Conservation (phyloP, 352 stramenopile species). For the Globisporangium paroecandrum region DNA sequence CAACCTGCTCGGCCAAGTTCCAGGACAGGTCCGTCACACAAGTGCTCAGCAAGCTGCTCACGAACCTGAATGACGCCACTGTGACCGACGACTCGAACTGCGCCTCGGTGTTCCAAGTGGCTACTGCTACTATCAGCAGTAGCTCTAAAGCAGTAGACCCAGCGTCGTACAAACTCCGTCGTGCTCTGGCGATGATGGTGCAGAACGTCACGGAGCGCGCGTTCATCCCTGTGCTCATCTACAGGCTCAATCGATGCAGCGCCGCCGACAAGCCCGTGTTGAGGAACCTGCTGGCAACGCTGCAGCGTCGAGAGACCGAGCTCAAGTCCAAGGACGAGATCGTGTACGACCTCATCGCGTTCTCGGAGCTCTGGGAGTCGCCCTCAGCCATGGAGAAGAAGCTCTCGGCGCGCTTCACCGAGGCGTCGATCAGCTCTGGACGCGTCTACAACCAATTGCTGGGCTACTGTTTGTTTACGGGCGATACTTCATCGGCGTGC, state of each 20-base stretch:
- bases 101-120: slow-evolving; percentile 11
- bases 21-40: slow-evolving; percentile 27
- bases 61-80: slow-evolving; percentile 24
- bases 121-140: background rate
- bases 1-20: slow-evolving; percentile 38
- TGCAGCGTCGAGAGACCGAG: slow-evolving; percentile 17
- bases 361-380: slow-evolving; percentile 73
- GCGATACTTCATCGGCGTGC: slow-evolving; percentile 36
- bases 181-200: slow-evolving; percentile 40
- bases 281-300: slow-evolving; percentile 25
- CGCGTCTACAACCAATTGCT: slow-evolving; percentile 39
- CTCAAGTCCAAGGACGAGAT: slow-evolving; percentile 26
- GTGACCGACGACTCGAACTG: slow-evolving; percentile 12
- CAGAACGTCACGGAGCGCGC: slow-evolving; percentile 39
- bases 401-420: slow-evolving; percentile 45
- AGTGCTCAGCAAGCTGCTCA: slow-evolving; percentile 35
- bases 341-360: slow-evolving; percentile 58
- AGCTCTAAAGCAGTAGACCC: background rate
- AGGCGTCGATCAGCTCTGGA: slow-evolving; percentile 43
- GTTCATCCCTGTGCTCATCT: slow-evolving; percentile 63
- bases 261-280: slow-evolving; percentile 44
- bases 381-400: slow-evolving; percentile 40
- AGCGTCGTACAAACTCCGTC: slow-evolving; percentile 15
- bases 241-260: slow-evolving; percentile 52
- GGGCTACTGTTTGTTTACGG: slow-evolving; percentile 62